A percentile compares a stretch with the other conserved stretches of the same genome.
Evolutionary conservation across 352 stramenopile species (phyloP).

Genomic region (Globisporangium cystogenes): DNA sequence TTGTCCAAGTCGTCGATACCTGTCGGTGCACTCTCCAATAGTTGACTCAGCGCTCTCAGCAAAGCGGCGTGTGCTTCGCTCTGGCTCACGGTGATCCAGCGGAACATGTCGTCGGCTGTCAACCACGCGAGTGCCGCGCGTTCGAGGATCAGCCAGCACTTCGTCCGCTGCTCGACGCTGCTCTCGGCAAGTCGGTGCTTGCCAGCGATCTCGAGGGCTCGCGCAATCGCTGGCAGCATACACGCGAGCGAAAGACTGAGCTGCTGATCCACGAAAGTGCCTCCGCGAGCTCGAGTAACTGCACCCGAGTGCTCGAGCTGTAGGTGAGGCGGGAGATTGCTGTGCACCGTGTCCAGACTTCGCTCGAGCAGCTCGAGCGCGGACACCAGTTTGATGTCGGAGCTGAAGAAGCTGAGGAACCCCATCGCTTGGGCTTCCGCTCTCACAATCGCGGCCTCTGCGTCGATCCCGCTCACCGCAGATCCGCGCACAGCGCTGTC

Average conservation of each 20-base stretch:
- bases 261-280: constrained; percentile 36
- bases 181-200: too few relatives aligned
- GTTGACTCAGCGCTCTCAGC: constrained; percentile 17
- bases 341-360: constrained; percentile 15
- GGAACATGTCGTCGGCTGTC: constrained; percentile 56
- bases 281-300: not conserved
- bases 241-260: constrained; percentile 42
- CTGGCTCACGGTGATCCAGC: constrained; percentile 58
- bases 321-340: constrained; percentile 13
- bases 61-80: constrained; percentile 26
- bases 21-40: constrained; percentile 18
- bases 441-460: constrained; percentile 16
- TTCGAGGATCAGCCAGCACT: constrained; percentile 31
- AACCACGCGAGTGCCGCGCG: constrained; percentile 43
- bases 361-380: constrained; percentile 18
- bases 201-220: not conserved
- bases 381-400: not conserved
- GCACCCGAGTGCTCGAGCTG: not conserved
- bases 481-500: too few relatives aligned
- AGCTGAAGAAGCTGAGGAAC: constrained; percentile 13
- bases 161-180: not conserved
- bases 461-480: not conserved
- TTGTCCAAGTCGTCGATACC: not conserved
- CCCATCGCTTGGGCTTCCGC: constrained; percentile 23
- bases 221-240: constrained; percentile 28